phyloP scores from a whole-genome alignment of 2,329 filamentous ascomycete species.

The Diaporthe velutina region DNA sequence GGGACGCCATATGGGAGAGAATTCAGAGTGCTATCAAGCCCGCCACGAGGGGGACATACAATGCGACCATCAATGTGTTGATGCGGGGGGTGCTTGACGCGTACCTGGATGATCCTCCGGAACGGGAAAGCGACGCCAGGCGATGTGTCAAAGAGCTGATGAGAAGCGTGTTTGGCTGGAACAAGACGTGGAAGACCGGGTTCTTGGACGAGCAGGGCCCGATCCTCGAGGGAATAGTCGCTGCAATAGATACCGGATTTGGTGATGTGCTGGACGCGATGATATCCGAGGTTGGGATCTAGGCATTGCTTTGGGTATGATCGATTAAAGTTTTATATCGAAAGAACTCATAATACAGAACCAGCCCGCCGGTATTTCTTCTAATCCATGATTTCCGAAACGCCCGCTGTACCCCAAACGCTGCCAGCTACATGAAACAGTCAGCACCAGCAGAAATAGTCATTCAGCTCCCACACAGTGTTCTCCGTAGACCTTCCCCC shows the following conservation, averaged over 20 bases:
- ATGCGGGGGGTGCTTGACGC: constrained; percentile 39
- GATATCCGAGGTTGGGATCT: constrained; percentile 6
- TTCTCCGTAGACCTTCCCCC: constrained; percentile 44
- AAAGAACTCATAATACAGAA: background rate
- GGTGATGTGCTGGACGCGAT: constrained; percentile 41
- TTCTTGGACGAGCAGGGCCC: constrained; percentile 41
- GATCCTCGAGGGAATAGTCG: constrained; percentile 42
- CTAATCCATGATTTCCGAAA: background rate
- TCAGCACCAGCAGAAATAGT: constrained; percentile 49
- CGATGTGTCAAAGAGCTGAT: constrained; percentile 38
- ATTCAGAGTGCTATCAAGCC: constrained; percentile 43
- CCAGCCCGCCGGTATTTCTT: background rate
- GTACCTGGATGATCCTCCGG: constrained; percentile 41
- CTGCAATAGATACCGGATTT: constrained; percentile 44
- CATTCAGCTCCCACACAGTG: constrained; percentile 49
- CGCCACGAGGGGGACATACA: constrained; percentile 43
- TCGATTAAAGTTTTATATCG: background rate
- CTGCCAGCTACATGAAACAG: background rate
- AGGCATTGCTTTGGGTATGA: background rate
- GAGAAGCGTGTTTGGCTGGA: constrained; percentile 42
- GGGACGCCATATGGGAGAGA: constrained; percentile 41
- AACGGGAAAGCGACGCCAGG: constrained; percentile 38
- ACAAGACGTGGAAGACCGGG: constrained; percentile 42
- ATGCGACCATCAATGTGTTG: constrained; percentile 37
- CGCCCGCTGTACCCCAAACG: background rate